A percentile compares a stretch with the other conserved stretches of the same genome.
Conservation (phyloP, 805 yeast species). For the Monosporozyma aerobia region DNA sequence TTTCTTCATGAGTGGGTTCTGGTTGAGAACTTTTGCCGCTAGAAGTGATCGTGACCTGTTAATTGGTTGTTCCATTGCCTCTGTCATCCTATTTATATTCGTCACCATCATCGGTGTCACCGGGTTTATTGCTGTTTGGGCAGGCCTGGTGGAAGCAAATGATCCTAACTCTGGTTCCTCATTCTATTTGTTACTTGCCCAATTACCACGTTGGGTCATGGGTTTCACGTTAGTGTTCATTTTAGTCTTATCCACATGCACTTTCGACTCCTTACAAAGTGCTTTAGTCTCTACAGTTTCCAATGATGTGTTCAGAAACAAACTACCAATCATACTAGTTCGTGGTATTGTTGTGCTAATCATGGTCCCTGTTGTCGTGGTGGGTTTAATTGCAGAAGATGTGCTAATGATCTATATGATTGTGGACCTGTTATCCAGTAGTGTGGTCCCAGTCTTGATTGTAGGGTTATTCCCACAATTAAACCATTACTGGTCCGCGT, state of each 20-base stretch:
- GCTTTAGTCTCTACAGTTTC: conserved; percentile 84
- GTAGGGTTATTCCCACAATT: conserved; percentile 62
- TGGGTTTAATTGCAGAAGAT: conserved; percentile 76
- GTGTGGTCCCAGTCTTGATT: conserved; percentile 76
- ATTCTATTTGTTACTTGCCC: conserved; percentile 58
- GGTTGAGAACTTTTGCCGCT: conserved; percentile 92
- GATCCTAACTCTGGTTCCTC: conserved; percentile 53
- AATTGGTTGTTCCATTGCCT: conserved; percentile 70
- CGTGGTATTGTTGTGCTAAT: conserved; percentile 63
- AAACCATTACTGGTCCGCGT: conserved; percentile 57
- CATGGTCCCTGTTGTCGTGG: conserved; percentile 81
- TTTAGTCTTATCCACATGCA: conserved; percentile 71
- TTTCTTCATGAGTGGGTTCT: conserved; percentile 82
- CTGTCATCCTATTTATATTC: conserved; percentile 52
- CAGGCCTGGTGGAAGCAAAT: conserved; percentile 47
- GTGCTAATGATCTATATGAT: conserved; percentile 81
- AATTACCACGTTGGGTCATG: conserved; percentile 78
- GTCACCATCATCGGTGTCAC: conserved; percentile 70
- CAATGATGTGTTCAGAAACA: conserved; percentile 82
- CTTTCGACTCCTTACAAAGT: conserved; percentile 81
- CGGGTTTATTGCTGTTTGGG: conserved; percentile 88
- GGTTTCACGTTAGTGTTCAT: conserved; percentile 74
- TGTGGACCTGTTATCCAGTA: conserved; percentile 82
- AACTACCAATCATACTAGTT: conserved; percentile 53
- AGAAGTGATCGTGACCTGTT: conserved; percentile 63